Base-by-base conservation (phyloP, 208 protist genomes). In the Histomonas meleagridis region DNA sequence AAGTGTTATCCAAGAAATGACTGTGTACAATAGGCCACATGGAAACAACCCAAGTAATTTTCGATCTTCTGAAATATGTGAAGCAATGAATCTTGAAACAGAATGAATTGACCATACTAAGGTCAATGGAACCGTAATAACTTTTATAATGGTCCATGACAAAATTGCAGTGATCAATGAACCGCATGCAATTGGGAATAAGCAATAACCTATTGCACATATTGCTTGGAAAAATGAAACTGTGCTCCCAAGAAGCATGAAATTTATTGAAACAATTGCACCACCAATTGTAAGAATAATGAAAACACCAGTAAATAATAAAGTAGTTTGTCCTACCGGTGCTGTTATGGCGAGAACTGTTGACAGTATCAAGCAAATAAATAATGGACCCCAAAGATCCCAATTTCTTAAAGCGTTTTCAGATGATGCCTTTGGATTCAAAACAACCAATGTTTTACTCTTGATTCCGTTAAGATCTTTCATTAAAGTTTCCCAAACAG, bases 131-230 rank as follows among this genome's bases (percentile, higher is more conserved):
- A 43, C 43, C 51, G 18, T 26, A 32, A 55, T 5, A 38, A 86
- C 16, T 46, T 55, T 86, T 18, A 86, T 38, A 32, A 86, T 38
- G 5, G 28, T 38, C 9, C 51, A 55, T 21, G 21, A 23, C 10
- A 86, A 38, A n/a, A 86, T 38, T 7, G 76, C 7, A 35, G 40
- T 51, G 12, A 86, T 55, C 38, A 86, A 49, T 38, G 76, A 51
- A 16, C n/a, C n/a, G 5, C 23, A 28, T 38, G 40, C 43, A 23
- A 49, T 5, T 10, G 76, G 76, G 43, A 86, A 86, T 38, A 86
- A n/a, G 46, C 76, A 86, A 86, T 86, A 86, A 10, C 76, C 76
- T 18, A 86, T 40, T 7, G 76, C 76, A n/a, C 76, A 86, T 32
- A 86, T 38, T 32, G 76, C 43, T 40, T 43, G 76, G 46, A 86